Evolutionary conservation across 331 rosid species (phyloP).

Genomic region (Acacia concinna): DNA sequence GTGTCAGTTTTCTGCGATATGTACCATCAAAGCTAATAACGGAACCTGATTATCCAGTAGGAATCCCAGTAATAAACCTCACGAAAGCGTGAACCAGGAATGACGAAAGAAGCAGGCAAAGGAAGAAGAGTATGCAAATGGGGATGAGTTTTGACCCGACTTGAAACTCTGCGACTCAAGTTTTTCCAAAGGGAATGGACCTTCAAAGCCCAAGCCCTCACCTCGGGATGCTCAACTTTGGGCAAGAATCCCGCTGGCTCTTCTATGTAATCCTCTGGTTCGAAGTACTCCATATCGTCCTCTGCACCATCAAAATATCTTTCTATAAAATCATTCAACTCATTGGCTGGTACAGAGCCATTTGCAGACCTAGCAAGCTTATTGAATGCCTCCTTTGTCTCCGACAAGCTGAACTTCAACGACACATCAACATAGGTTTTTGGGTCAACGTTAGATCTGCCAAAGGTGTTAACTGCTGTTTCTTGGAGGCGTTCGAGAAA

Average conservation of each 20-base stretch:
- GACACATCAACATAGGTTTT: constrained; percentile 63
- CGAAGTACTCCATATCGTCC: constrained; percentile 44
- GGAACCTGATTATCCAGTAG: constrained; percentile 65
- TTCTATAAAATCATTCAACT: constrained; percentile 33
- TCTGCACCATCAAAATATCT: constrained; percentile 45
- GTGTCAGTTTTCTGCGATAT: background rate
- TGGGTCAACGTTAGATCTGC: constrained; percentile 46
- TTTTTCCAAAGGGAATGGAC: constrained; percentile 65
- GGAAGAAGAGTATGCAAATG: constrained; percentile 61
- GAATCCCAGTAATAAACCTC: constrained; percentile 83
- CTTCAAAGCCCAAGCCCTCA: constrained; percentile 65
- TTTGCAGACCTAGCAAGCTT: constrained; percentile 35
- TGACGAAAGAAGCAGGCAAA: constrained; percentile 39
- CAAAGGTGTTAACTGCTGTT: constrained; percentile 52
- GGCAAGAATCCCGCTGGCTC: constrained; percentile 59
- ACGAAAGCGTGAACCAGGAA: constrained; percentile 67
- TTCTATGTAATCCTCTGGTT: constrained; percentile 48
- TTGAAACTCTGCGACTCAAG: constrained; percentile 52
- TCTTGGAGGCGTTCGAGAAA: constrained; percentile 65
- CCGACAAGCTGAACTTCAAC: constrained; percentile 39
- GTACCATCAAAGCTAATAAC: background rate
- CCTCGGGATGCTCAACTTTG: constrained; percentile 45
- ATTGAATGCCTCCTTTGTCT: constrained; percentile 39
- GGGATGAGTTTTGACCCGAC: constrained; percentile 38
- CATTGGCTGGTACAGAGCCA: constrained; percentile 39